Evolutionary conservation across 2,329 filamentous ascomycete species (phyloP).

Genomic region (Xylariaceae sp.): DNA sequence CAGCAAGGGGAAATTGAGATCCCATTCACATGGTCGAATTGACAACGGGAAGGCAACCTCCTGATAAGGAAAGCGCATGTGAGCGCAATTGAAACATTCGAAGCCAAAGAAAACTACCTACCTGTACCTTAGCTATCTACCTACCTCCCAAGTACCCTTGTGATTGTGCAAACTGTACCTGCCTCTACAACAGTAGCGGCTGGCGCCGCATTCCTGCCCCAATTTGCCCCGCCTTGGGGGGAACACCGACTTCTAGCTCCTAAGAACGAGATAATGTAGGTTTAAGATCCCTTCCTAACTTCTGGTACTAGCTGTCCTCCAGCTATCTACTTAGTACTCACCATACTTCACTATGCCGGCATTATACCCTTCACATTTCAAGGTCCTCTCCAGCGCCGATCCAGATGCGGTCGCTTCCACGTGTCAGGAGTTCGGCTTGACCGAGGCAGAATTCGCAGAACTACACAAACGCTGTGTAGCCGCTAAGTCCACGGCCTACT

Average conservation of each 20-base stretch:
- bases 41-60: too few species aligned
- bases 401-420: conserved; percentile 24
- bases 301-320: too few species aligned
- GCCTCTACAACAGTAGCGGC: conserved; percentile 3
- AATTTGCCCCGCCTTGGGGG: conserved; percentile 3
- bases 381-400: conserved; percentile 22
- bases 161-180: too few species aligned
- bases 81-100: too few species aligned
- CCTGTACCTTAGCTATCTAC: too few species aligned
- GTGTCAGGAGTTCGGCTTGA: conserved; percentile 46
- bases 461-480: conserved; percentile 60
- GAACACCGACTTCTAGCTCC: background rate
- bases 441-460: conserved; percentile 56
- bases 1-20: too few species aligned
- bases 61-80: too few species aligned
- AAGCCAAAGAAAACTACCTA: too few species aligned
- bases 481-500: conserved; percentile 79
- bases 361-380: background rate
- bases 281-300: too few species aligned
- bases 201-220: conserved; percentile 15
- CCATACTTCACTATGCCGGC: background rate
- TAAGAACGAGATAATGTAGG: background rate
- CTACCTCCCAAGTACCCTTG: too few species aligned
- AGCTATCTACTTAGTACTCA: background rate
- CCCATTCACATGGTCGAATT: too few species aligned